Conservation (phyloP, 140 eudicot genomes). For the Stevia rebaudiana region DNA sequence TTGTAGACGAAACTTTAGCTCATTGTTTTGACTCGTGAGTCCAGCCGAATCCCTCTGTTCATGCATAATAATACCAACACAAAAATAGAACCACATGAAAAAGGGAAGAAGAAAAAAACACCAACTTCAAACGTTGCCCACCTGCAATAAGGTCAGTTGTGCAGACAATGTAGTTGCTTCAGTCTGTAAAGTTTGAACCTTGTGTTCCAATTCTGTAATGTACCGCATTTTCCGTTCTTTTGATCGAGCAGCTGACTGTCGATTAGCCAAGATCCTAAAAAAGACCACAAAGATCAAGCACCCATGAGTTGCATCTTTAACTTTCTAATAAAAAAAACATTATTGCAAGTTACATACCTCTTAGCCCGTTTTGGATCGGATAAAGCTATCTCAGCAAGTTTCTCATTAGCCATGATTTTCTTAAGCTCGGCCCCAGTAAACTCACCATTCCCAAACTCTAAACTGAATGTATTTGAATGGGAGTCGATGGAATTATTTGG, state of each 20-base stretch:
- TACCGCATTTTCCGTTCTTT: conserved; percentile 87
- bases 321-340: neutral
- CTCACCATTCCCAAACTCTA: conserved; percentile 92
- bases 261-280: conserved; percentile 83
- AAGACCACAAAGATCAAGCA: neutral
- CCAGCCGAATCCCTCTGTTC: conserved; percentile 82
- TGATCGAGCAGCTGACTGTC: conserved; percentile 97
- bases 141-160: conserved; percentile 87
- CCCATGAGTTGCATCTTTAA: neutral
- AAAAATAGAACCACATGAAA: neutral
- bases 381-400: conserved; percentile 88
- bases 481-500: conserved; percentile 63
- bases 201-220: conserved; percentile 83
- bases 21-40: conserved; percentile 65
- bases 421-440: conserved; percentile 86
- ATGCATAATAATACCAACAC: neutral
- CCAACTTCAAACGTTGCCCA: conserved; percentile 7
- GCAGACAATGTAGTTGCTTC: conserved; percentile 97
- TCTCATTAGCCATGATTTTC: conserved; percentile 96
- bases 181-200: conserved; percentile 93
- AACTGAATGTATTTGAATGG: conserved; percentile 53
- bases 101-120: neutral
- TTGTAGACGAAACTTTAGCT: conserved; percentile 81
- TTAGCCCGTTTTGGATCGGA: conserved; percentile 93
- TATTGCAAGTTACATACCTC: conserved; percentile 37